A percentile compares a stretch with the other conserved stretches of the same genome.
phyloP scores from a whole-genome alignment of 2,329 filamentous ascomycete species.

The Chaetomium globosum region DNA sequence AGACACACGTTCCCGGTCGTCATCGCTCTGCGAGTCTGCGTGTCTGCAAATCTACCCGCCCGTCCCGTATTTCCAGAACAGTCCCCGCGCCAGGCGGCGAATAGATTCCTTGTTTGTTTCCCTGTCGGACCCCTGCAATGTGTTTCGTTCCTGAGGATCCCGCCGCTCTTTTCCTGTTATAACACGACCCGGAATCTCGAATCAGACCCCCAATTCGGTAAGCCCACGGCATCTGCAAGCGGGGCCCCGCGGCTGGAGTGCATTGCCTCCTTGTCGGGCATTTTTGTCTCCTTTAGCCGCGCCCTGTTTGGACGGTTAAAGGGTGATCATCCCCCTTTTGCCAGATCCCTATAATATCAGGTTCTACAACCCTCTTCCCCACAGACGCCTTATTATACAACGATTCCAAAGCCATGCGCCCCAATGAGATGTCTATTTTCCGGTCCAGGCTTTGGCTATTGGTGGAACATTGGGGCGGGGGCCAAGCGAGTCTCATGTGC shows the following conservation, averaged over 20 bases:
- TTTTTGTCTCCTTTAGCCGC: conserved; percentile 29
- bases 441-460: not conserved
- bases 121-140: not conserved
- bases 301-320: conserved; percentile 28
- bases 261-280: conserved; percentile 1
- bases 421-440: not conserved
- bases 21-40: too few relatives aligned
- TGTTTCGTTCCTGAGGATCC: conserved; percentile 13
- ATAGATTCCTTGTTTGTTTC: not conserved
- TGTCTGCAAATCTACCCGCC: too few relatives aligned
- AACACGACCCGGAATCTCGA: not conserved
- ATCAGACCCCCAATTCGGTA: not conserved
- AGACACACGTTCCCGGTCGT: not conserved
- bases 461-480: conserved; percentile 1
- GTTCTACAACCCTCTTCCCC: conserved; percentile 6
- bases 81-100: not conserved
- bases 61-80: not conserved
- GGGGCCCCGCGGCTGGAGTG: conserved; percentile 5
- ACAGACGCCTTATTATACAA: not conserved
- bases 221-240: not conserved
- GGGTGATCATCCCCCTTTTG: conserved; percentile 25
- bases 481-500: not conserved
- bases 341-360: conserved; percentile 28
- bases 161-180: not conserved
- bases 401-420: not conserved